Conservation (phyloP, 1,284 basidiomycete species). For the Fomitopsis schrenkii region DNA sequence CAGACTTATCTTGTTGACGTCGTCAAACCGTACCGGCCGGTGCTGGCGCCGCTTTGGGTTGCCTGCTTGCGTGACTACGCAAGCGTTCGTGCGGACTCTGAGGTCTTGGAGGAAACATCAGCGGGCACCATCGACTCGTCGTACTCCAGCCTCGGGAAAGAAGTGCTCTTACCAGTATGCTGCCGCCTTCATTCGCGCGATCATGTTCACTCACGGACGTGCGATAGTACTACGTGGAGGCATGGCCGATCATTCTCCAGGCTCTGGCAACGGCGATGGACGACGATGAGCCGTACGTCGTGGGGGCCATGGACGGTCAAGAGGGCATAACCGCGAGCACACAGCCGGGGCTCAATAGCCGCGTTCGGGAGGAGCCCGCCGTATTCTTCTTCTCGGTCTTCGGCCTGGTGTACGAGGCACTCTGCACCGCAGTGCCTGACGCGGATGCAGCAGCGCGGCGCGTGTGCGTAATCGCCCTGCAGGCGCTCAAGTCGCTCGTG, state of each 20-base stretch:
- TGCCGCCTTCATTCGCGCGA: background rate
- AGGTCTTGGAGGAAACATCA: constrained; percentile 65
- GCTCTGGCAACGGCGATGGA: constrained; percentile 85
- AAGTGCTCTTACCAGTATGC: constrained; percentile 85
- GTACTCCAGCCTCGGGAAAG: constrained; percentile 85
- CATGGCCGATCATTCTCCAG: constrained; percentile 84
- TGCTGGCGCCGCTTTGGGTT: constrained; percentile 85
- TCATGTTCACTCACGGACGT: constrained; percentile 4
- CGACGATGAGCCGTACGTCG: constrained; percentile 60
- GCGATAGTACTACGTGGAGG: constrained; percentile 79
- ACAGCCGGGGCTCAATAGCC: constrained; percentile 2
- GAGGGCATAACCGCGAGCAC: constrained; percentile 30
- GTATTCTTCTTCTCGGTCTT: constrained; percentile 88
- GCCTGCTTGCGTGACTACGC: constrained; percentile 90
- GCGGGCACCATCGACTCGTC: constrained; percentile 76
- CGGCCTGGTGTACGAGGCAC: constrained; percentile 89
- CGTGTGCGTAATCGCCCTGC: constrained; percentile 65
- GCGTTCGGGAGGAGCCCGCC: constrained; percentile 63
- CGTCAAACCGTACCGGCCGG: constrained; percentile 75
- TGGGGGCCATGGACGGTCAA: constrained; percentile 81
- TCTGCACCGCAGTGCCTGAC: constrained; percentile 63
- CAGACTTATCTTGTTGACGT: constrained; percentile 82
- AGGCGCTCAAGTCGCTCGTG: constrained; percentile 78
- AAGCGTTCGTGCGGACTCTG: constrained; percentile 84
- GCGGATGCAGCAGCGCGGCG: constrained; percentile 36